These are phyloP conservation scores for Plenodomus biglobosus DNA, from an alignment of 2,329 filamentous ascomycete species.

Conservation along the genomic window DNA sequence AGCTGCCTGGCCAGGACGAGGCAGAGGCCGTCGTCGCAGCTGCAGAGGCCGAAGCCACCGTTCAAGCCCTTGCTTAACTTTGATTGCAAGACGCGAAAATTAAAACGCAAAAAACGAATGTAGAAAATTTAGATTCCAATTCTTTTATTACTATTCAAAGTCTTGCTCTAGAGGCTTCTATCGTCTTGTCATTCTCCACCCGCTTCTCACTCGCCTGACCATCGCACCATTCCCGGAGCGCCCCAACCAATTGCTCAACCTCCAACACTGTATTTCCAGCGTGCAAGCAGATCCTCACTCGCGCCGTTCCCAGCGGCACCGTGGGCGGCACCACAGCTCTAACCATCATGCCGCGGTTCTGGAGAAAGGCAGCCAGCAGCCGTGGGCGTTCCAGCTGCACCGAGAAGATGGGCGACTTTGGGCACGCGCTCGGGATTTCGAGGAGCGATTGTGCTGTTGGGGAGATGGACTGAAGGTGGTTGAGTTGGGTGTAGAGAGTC, in stretches of 20 bases:
- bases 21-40: constrained; percentile 14
- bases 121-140: not conserved
- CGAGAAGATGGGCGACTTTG: constrained; percentile 38
- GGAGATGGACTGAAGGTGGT: constrained; percentile 12
- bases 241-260: constrained; percentile 34
- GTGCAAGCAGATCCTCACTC: constrained; percentile 49
- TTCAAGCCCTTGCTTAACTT: constrained; percentile 6
- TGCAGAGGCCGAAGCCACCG: constrained; percentile 8
- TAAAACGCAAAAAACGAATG: not conserved
- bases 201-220: not conserved
- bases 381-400: constrained; percentile 34
- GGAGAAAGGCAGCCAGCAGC: constrained; percentile 29
- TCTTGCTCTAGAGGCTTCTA: not conserved
- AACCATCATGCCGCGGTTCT: constrained; percentile 37
- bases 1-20: constrained; percentile 14
- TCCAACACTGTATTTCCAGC: constrained; percentile 46
- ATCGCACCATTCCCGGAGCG: constrained; percentile 38
- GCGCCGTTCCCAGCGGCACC: constrained; percentile 44
- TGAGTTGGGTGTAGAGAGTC: constrained; percentile 23
- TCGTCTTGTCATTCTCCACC: not conserved
- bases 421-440: constrained; percentile 29
- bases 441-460: constrained; percentile 13
- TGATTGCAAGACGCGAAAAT: too few species aligned
- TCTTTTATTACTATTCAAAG: constrained; percentile 1
- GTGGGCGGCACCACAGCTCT: constrained; percentile 45